Conservation (phyloP, 352 stramenopile genomes). For the Sclerospora graminicola region DNA sequence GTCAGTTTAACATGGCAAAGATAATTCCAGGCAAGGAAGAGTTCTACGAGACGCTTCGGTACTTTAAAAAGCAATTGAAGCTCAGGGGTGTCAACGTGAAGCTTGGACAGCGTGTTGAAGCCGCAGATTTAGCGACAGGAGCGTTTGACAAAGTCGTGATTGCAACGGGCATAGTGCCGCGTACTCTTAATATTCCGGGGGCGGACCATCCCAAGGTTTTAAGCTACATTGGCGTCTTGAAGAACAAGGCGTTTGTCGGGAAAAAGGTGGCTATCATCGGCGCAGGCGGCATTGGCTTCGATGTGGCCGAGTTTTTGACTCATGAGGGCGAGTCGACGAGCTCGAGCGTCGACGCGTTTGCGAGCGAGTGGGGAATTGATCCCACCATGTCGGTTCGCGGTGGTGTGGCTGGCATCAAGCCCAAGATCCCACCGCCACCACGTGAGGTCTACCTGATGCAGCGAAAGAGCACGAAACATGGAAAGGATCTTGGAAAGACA, state of each 20-base stretch:
- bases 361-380: conserved; percentile 93
- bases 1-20: conserved; percentile 98
- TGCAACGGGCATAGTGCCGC: conserved; percentile 90
- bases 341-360: conserved; percentile 78
- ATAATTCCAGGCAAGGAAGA: conserved; percentile 95
- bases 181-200: conserved; percentile 83
- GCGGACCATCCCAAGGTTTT: conserved; percentile 86
- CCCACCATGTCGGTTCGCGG: conserved; percentile 67
- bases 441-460: conserved; percentile 92
- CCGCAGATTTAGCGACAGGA: conserved; percentile 34
- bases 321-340: conserved; percentile 64
- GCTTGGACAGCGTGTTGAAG: conserved; percentile 42
- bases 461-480: conserved; percentile 90
- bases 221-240: conserved; percentile 94
- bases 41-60: conserved; percentile 95
- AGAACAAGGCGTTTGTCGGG: conserved; percentile 81
- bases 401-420: conserved; percentile 58
- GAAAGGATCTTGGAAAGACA: conserved; percentile 89
- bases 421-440: conserved; percentile 23
- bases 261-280: conserved; percentile 93
- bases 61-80: conserved; percentile 89
- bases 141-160: conserved; percentile 91
- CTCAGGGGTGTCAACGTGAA: conserved; percentile 77
- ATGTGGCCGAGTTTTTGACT: conserved; percentile 93
- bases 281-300: conserved; percentile 96